Base-by-base conservation (phyloP, 306 rosid species). In the Sesbania bispinosa region DNA sequence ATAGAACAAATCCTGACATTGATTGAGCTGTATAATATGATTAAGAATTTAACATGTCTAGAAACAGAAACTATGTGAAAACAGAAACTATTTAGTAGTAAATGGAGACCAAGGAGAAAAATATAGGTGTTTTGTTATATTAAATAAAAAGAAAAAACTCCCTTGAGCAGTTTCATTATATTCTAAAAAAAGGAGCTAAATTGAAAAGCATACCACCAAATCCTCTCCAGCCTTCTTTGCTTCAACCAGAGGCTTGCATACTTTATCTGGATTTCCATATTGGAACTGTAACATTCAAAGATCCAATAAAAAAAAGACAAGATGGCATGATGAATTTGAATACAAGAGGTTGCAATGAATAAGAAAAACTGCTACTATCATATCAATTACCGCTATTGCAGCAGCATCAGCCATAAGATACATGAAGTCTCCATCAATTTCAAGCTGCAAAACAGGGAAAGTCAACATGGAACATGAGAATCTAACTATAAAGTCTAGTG, bases 251-350 rank as follows among this genome's bases (percentile, higher is more conserved):
- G 97, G 96, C 59, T 74, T 48, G 77, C 98, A 94, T 35, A 90
- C 4, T 79, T n/a, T 67, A 82, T 91, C 97, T 5, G 99, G 99
- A 86, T 89, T 94, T 67, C 99, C 99, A 78, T 94, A 94, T 69
- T 94, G 99, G 79, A 94, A 89, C 99, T 94, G 97, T 60, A 86
- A 51, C 29, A 69, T 73, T 46, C 61, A 69, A 79, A 70, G 42
- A 52, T 18, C 62, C n/a, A n/a, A n/a, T n/a, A n/a, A n/a, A 38
- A 38, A 73, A 74, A 19, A 69, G 16, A 19, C 16, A 48, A 13
- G 69, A 77, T 0, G 6, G 6, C 21, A 55, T n/a, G 66, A 53
- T 24, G 47, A 43, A 67, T 53, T 67, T 45, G 68, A 60, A 55
- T 42, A 67, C 24, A 38, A 57, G 59, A 16, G 47, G 55, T 62